Percentiles rank a stretch among this genome's conserved stretches.
These are phyloP conservation scores for Cryphonectria radicalis DNA, from an alignment of 2,329 filamentous ascomycete species.

Conservation along the genomic window DNA sequence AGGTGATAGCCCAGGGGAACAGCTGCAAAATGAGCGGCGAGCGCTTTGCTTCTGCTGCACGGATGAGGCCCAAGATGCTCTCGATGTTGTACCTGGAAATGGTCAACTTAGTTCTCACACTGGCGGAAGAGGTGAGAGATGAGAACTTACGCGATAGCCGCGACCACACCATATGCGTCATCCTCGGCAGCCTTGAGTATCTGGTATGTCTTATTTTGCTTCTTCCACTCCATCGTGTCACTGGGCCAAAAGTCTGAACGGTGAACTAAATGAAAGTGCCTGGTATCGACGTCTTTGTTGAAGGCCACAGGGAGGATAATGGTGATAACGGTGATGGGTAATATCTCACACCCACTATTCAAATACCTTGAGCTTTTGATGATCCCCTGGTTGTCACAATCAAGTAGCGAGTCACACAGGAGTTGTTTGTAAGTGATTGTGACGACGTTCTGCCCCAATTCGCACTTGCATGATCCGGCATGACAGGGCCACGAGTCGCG, in stretches of 20 bases:
- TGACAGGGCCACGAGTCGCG: constrained; percentile 10
- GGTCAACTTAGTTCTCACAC: not conserved
- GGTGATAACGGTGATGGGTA: not conserved
- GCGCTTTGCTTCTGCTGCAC: constrained; percentile 56
- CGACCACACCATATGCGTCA: constrained; percentile 25
- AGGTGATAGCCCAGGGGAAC: constrained; percentile 72
- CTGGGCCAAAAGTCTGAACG: too few relatives aligned
- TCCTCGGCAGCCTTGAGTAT: constrained; percentile 27
- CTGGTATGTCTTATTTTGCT: constrained; percentile 25
- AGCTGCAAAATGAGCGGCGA: constrained; percentile 71
- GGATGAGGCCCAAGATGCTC: constrained; percentile 57
- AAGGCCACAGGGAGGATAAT: not conserved
- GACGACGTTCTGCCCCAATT: not conserved
- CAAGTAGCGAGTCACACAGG: not conserved
- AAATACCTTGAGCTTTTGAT: not conserved
- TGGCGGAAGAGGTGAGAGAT: not conserved
- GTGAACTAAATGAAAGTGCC: not conserved
- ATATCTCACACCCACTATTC: not conserved
- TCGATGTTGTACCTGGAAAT: constrained; percentile 61
- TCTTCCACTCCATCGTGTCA: constrained; percentile 27
- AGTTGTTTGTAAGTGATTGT: not conserved
- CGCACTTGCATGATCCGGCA: not conserved
- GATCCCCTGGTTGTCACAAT: not conserved
- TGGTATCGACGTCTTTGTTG: not conserved
- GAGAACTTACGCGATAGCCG: constrained; percentile 22